Evolutionary conservation across 1,284 basidiomycete genomes (phyloP).

Genomic region (Ustilago vetiveriae): DNA sequence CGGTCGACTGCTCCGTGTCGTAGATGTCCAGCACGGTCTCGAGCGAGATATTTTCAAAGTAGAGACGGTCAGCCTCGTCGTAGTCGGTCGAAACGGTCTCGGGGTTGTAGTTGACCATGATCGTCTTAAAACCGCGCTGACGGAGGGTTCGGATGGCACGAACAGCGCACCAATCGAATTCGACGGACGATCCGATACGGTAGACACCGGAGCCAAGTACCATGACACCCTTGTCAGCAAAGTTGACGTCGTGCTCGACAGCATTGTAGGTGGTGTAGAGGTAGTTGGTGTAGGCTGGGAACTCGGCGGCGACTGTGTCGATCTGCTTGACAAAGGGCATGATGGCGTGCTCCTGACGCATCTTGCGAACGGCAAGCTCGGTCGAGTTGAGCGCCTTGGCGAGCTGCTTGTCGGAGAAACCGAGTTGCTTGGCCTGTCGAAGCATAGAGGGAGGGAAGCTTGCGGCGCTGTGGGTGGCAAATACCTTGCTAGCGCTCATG

Average conservation of each 20-base stretch:
- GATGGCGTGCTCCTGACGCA: conserved; percentile 85
- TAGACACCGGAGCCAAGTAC: conserved; percentile 98
- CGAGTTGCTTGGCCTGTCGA: conserved; percentile 88
- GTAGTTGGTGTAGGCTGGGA: conserved; percentile 98
- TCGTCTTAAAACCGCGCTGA: conserved; percentile 90
- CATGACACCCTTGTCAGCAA: conserved; percentile 92
- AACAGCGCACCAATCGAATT: conserved; percentile 99
- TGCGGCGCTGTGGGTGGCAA: conserved; percentile 76
- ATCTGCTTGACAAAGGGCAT: conserved; percentile 97
- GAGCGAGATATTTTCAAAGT: conserved; percentile 97
- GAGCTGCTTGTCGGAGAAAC: conserved; percentile 93
- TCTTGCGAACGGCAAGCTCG: conserved; percentile 84
- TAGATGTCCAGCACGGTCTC: conserved; percentile 98
- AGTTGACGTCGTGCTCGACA: conserved; percentile 86
- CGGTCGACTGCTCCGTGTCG: conserved; percentile 85
- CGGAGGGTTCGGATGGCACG: conserved; percentile 94
- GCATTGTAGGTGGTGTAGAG: conserved; percentile 98
- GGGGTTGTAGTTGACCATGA: conserved; percentile 99
- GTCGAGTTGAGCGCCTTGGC: conserved; percentile 83
- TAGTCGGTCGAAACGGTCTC: conserved; percentile 99
- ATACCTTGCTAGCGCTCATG: conserved; percentile 50
- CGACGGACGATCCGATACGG: conserved; percentile 97
- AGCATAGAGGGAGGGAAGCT: conserved; percentile 77
- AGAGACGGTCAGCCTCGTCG: conserved; percentile 96
- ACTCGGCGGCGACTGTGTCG: conserved; percentile 97